These are phyloP conservation scores for Lenwebbia sp. DNA, from an alignment of 345 rosid genomes.

Conservation along the genomic window DNA sequence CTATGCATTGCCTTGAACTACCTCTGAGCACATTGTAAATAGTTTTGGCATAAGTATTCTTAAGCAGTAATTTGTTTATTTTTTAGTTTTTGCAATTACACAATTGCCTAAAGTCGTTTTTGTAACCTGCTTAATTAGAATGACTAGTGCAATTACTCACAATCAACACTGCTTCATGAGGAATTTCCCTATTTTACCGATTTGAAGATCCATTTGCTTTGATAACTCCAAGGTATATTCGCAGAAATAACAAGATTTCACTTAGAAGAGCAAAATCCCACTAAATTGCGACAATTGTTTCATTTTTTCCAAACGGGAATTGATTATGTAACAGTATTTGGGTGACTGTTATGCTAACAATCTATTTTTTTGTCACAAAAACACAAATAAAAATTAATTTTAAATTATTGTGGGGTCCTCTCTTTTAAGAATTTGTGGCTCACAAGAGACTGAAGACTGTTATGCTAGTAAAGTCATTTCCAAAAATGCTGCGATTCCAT, in stretches of 20 bases:
- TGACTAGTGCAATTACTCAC: neutral
- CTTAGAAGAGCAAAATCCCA: neutral
- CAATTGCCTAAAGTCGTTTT: neutral
- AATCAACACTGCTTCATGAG: neutral
- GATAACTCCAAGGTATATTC: neutral
- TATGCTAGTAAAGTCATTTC: too few relatives aligned
- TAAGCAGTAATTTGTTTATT: neutral
- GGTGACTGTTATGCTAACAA: too few relatives aligned
- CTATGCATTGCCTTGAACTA: neutral
- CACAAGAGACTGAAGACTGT: too few relatives aligned
- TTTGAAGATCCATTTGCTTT: neutral
- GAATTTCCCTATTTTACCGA: neutral
- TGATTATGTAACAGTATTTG: too few relatives aligned
- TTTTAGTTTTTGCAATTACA: neutral
- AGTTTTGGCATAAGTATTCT: neutral
- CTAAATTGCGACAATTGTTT: too few relatives aligned
- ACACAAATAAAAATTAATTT: too few relatives aligned
- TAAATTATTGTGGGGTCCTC: too few relatives aligned
- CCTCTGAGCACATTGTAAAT: neutral
- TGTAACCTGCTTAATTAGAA: neutral
- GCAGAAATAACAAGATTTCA: neutral
- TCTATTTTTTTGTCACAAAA: too few relatives aligned
- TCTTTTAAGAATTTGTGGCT: too few relatives aligned
- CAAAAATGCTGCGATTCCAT: neutral
- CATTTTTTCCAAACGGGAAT: too few relatives aligned